Conservation (phyloP, 352 stramenopile species). For the Chrysophaeum taylorii region DNA sequence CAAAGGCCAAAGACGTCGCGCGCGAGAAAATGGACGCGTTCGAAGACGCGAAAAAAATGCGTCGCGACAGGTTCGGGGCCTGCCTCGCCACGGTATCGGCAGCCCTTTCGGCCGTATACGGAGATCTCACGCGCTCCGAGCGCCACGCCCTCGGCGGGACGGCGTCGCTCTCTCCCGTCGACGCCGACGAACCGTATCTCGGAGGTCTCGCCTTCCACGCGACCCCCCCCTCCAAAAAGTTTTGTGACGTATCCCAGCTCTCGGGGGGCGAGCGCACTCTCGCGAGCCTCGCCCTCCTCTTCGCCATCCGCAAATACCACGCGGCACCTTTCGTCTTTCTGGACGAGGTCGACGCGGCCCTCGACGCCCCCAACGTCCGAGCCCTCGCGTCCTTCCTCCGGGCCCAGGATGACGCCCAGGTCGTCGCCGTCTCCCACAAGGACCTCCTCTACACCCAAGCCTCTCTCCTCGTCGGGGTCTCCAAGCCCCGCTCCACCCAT, state of each 20-base stretch:
- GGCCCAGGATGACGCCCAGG: slow-evolving; percentile 74
- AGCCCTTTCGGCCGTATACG: slow-evolving; percentile 59
- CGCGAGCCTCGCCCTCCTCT: slow-evolving; percentile 92
- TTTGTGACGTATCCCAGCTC: slow-evolving; percentile 94
- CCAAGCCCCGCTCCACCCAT: no score
- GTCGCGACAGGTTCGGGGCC: slow-evolving; percentile 48
- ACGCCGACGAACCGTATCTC: slow-evolving; percentile 87
- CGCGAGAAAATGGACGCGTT: slow-evolving; percentile 45
- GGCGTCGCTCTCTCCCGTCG: slow-evolving; percentile 59
- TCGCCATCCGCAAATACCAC: slow-evolving; percentile 94
- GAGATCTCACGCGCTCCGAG: slow-evolving; percentile 89
- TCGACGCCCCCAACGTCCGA: slow-evolving; percentile 99
- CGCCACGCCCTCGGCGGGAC: slow-evolving; percentile 86
- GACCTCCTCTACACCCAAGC: slow-evolving; percentile 89
- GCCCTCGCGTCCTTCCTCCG: slow-evolving; percentile 95
- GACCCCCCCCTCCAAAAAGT: slow-evolving; percentile 98
- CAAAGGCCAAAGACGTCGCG: slow-evolving; percentile 42
- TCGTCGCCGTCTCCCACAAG: slow-evolving; percentile 95
- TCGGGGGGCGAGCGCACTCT: slow-evolving; percentile 98
- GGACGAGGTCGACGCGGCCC: slow-evolving; percentile 97
- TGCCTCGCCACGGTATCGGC: slow-evolving; percentile 87
- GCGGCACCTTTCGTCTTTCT: slow-evolving; percentile 94
- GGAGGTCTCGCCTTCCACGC: slow-evolving; percentile 98
- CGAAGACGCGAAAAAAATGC: slow-evolving; percentile 44
- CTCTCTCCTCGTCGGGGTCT: slow-evolving; percentile 71